These are phyloP conservation scores for Botrytis cinerea DNA, from an alignment of 2,329 filamentous ascomycete genomes.

Conservation along the genomic window DNA sequence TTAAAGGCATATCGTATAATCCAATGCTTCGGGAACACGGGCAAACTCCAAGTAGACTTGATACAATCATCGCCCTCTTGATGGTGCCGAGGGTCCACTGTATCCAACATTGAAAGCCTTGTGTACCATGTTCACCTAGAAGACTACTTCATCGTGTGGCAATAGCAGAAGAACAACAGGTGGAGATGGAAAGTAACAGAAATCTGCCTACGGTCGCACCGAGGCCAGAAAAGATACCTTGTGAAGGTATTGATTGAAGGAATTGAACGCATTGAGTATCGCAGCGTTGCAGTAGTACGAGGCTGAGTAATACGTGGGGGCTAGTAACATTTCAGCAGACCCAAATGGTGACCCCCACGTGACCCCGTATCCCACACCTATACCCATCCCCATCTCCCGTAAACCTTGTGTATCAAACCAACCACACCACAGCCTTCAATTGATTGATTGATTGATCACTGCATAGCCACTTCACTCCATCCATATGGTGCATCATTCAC, in stretches of 20 bases:
- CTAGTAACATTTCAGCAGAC: neutral
- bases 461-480: slow-evolving; percentile 1
- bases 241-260: neutral
- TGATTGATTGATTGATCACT: neutral
- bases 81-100: neutral
- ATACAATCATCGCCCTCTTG: neutral
- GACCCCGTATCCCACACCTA: neutral
- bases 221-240: neutral
- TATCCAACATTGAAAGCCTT: slow-evolving; percentile 13
- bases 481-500: neutral
- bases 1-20: neutral
- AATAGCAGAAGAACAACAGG: neutral
- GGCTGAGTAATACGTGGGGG: slow-evolving; percentile 1
- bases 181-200: neutral
- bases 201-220: neutral
- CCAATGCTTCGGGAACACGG: neutral
- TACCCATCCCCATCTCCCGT: neutral
- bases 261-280: neutral
- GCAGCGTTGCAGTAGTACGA: neutral
- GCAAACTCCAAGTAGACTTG: neutral
- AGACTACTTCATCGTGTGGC: neutral
- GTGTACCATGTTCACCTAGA: neutral
- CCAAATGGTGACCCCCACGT: neutral
- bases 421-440: neutral
- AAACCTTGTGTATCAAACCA: neutral